Base-by-base conservation (phyloP, 2,329 filamentous ascomycete genomes). In the Neofusicoccum ribis region DNA sequence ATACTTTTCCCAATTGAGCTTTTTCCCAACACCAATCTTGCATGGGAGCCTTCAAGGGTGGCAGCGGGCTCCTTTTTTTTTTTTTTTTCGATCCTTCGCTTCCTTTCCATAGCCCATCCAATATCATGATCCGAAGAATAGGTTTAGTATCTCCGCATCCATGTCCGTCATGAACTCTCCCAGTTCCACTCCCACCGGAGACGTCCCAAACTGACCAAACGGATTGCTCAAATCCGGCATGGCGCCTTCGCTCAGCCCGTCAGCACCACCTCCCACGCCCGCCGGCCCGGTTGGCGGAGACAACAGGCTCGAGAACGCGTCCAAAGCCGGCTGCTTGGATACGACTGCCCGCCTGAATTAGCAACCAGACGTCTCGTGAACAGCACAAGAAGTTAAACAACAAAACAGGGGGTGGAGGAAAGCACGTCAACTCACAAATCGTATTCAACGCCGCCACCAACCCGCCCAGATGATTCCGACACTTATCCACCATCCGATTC, bases 101-200 rank as follows among this genome's bases (percentile, higher is more conserved):
- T 7, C 5, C 6, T 31, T 31, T 31, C 5, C 27, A 31, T 31
- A 31, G 27, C 1, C 1, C 27, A 1, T 31, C 27, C 27, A 31
- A 31, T 31, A 31, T 31, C 27, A 31, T 31, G 27, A 31, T 31
- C 36, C 36, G 15, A 64, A 64, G 17, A 54, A 64, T 7, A 54
- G 37, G 7, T 50, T 64, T 49, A 64, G 11, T 27, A 54, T 54
- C 31, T 66, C 64, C 1, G 77, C 66, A 65, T 77, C 75, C 14
- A 72, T 72, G 54, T 78, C 75, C 41, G 78, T 66, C 70, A 79
- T 73, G 52, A 79, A 79, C 65, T 78, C 75, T 1, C 77, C 75
- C 23, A 77, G 66, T 47, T 78, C 76, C 68, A 76, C 71, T 0
- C 74, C 72, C 39, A 77, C 67, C 6, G 74, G 71, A 1, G 70